Evolutionary conservation across 495 filamentous ascomycete species (phyloP), one percentile per base, ranked within the genome.

Genomic region (Talaromyces nanjingensis): DNA sequence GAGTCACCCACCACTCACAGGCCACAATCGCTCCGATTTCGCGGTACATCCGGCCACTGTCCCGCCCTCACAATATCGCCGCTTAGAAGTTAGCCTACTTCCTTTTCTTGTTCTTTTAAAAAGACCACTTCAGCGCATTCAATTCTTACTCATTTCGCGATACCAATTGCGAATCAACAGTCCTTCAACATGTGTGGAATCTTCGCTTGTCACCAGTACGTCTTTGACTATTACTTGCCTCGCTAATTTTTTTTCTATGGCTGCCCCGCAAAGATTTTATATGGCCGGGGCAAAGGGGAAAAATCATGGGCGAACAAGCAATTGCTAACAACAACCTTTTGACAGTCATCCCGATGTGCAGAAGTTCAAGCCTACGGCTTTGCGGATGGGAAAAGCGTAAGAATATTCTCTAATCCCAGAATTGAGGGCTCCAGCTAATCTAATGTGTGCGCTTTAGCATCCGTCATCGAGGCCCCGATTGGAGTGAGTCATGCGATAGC

Each of bases 381-480:
- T 98, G 78, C 89, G 90, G 81, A 88, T 98, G 82, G 90, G 91
- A 65, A 98, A 97, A 84, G 89, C 91, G 91, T 96, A 84, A 79
- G 90, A 79, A 20, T 2, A 69, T 45, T 60, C n/a, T 42, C 5
- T 49, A n/a, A 57, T 68, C 55, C 65, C 22, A 54, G 47, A 39
- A 65, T 58, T 60, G 62, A 37, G 70, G 63, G 60, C 49, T 70
- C 68, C 72, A 74, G 37, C 45, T 62, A 29, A 75, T 72, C 76
- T 76, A 78, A 71, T 62, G 59, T 72, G 16, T 45, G 56, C 59
- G 65, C 68, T 66, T 67, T 73, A 96, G 91, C 75, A 86, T 96
- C 69, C 91, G 94, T 69, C 94, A 98, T 76, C 89, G 94, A 76
- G 96, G 94, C 70, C 94, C 96, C 67, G 94, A 98, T 83, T 98